These are phyloP conservation scores for Sclerotinia trifoliorum DNA, from an alignment of 2,329 filamentous ascomycete species.

Conservation along the genomic window DNA sequence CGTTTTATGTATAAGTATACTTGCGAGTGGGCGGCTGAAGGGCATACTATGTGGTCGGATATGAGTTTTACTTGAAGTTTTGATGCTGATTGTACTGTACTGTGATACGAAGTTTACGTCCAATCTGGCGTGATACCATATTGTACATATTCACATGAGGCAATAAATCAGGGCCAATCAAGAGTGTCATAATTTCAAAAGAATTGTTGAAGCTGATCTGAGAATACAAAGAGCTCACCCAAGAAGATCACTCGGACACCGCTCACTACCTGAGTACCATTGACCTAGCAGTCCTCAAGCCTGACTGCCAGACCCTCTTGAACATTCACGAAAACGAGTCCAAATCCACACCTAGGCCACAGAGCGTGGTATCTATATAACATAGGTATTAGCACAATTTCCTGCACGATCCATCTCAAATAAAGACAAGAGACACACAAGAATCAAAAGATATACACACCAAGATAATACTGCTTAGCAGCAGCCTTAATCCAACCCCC, in stretches of 20 bases:
- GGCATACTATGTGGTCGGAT: neutral
- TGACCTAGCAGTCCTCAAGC: neutral
- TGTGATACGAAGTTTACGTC: neutral
- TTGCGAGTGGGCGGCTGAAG: neutral
- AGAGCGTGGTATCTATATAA: slow-evolving; percentile 30
- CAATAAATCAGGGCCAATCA: neutral
- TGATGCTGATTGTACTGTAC: neutral
- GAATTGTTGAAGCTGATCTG: neutral
- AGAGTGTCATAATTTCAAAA: neutral
- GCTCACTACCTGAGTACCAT: neutral
- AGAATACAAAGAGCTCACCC: neutral
- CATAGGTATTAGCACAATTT: neutral
- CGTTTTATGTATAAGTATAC: slow-evolving; percentile 15
- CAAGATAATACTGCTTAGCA: slow-evolving; percentile 34
- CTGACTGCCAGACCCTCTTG: neutral
- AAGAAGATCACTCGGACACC: neutral
- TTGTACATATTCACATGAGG: neutral
- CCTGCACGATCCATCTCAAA: neutral
- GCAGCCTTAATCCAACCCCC: slow-evolving; percentile 33
- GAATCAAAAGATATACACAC: slow-evolving; percentile 24
- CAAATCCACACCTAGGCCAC: slow-evolving; percentile 31
- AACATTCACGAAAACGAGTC: slow-evolving; percentile 24
- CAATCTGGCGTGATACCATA: neutral
- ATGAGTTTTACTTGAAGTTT: neutral
- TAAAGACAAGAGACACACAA: neutral